Evolutionary conservation across 2,329 filamentous ascomycete genomes (phyloP).

Genomic region (Harringtonia lauricola): DNA sequence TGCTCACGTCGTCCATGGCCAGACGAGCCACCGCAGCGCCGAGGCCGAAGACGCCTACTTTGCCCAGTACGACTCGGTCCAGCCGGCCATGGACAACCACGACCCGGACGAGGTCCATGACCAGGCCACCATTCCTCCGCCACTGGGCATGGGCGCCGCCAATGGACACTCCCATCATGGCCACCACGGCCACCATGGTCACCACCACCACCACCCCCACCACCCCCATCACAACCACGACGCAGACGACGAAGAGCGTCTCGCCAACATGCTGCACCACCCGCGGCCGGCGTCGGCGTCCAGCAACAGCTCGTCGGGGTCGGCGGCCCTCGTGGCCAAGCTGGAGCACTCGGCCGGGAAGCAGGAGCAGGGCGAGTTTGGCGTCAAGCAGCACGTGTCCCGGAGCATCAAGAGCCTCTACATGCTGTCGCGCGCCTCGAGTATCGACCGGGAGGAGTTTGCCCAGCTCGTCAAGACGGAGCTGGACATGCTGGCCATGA

Average conservation of each 20-base stretch:
- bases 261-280: constrained; percentile 32
- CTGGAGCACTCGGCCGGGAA: constrained; percentile 44
- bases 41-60: constrained; percentile 61
- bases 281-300: constrained; percentile 49
- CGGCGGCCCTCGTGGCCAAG: constrained; percentile 47
- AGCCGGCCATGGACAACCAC: constrained; percentile 70
- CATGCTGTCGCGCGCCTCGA: constrained; percentile 55
- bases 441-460: constrained; percentile 67
- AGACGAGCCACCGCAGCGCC: constrained; percentile 13
- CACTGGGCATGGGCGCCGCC: constrained; percentile 2
- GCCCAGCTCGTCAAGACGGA: constrained; percentile 60
- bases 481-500: constrained; percentile 56
- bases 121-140: constrained; percentile 20
- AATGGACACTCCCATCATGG: too few species aligned
- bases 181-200: constrained; percentile 32
- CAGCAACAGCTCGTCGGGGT: constrained; percentile 41
- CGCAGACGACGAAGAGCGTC: constrained; percentile 21
- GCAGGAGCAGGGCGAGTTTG: constrained; percentile 56
- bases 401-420: constrained; percentile 69
- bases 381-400: constrained; percentile 68
- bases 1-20: constrained; percentile 5
- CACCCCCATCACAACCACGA: constrained; percentile 11
- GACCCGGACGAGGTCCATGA: constrained; percentile 53
- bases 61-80: constrained; percentile 65
- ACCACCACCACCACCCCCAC: constrained; percentile 28